Evolutionary conservation across 108 stramenopile genomes (phyloP).

Genomic region (Cylindrotheca fusiformis): DNA sequence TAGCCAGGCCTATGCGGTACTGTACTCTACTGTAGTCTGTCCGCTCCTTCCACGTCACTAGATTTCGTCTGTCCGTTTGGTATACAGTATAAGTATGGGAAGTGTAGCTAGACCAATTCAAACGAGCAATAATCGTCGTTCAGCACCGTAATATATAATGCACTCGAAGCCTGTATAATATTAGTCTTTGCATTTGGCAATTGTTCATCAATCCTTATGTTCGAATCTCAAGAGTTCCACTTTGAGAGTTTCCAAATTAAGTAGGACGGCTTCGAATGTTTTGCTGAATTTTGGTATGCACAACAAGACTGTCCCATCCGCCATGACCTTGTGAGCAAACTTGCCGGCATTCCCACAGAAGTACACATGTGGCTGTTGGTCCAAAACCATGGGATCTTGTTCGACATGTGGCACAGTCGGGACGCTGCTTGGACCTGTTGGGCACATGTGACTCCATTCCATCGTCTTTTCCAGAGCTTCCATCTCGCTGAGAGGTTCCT

Average conservation of each 20-base stretch:
- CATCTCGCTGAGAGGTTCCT: constrained; percentile 27
- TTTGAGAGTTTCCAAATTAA: constrained; percentile 67
- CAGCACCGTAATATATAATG: too few species aligned
- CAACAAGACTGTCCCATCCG: constrained; percentile 39
- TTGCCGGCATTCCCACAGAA: constrained; percentile 58
- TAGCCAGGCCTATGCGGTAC: too few species aligned
- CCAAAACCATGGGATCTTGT: constrained; percentile 78
- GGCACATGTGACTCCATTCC: constrained; percentile 71
- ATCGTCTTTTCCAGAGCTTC: constrained; percentile 65
- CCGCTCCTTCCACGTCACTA: too few species aligned
- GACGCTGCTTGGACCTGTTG: constrained; percentile 85
- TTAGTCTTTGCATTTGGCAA: too few species aligned
- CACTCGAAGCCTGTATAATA: too few species aligned
- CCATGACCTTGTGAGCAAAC: constrained; percentile 49
- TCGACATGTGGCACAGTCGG: constrained; percentile 71
- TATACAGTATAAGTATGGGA: too few species aligned
- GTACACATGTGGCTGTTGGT: constrained; percentile 46
- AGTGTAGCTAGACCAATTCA: too few species aligned
- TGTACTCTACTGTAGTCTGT: too few species aligned
- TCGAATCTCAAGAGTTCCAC: constrained; percentile 68
- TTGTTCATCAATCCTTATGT: constrained; percentile 10
- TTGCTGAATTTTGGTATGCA: constrained; percentile 72
- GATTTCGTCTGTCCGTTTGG: too few species aligned
- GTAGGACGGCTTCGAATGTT: constrained; percentile 70
- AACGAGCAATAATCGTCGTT: too few species aligned